phyloP scores from a whole-genome alignment of 139 green algal genomes.

The Klebsormidium nitens region DNA sequence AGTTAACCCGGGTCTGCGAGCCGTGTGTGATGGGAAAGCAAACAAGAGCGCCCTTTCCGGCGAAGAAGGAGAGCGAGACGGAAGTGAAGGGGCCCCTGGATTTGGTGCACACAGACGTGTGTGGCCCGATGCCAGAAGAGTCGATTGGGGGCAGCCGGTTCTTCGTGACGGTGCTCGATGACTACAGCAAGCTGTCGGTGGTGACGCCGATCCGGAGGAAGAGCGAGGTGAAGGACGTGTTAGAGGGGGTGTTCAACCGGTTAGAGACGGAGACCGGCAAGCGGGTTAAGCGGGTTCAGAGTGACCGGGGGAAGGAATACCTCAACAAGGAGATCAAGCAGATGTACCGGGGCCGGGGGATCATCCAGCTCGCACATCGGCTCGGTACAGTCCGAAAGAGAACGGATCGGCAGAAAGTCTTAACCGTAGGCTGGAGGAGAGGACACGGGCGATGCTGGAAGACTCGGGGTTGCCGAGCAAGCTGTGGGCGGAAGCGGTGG shows the following conservation, averaged over 20 bases:
- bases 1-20: too few species aligned
- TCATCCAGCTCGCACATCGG: too few species aligned
- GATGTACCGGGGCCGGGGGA: too few species aligned
- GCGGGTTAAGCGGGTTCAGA: background rate
- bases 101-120: background rate
- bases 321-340: background rate
- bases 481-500: too few species aligned
- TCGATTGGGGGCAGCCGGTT: background rate
- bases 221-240: background rate
- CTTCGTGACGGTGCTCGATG: background rate
- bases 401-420: too few species aligned
- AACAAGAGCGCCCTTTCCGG: background rate
- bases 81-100: background rate
- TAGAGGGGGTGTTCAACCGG: background rate
- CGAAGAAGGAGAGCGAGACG: background rate
- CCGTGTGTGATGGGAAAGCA: conserved; percentile 4
- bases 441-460: too few species aligned
- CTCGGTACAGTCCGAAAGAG: too few species aligned
- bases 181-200: background rate
- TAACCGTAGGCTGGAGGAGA: too few species aligned
- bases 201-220: background rate
- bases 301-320: background rate
- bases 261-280: background rate
- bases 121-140: background rate
- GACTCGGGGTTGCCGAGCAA: too few species aligned